phyloP scores from a whole-genome alignment of 331 rosid species.

The Malus hybrid region DNA sequence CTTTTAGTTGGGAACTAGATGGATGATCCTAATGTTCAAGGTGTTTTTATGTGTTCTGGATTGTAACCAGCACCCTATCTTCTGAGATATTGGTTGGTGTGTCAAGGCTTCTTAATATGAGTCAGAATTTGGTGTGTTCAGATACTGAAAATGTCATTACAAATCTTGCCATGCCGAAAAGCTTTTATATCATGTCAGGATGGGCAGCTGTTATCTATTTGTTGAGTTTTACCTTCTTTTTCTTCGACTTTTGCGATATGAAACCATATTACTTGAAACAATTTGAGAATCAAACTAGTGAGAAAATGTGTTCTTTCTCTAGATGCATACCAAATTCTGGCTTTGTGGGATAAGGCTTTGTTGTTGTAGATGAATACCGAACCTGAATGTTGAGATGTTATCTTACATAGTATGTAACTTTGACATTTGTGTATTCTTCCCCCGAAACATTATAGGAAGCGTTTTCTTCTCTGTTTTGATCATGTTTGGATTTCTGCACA shows the following conservation, averaged over 20 bases:
- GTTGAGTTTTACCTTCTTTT: not conserved
- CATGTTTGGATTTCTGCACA: too few relatives aligned
- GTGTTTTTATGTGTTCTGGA: not conserved
- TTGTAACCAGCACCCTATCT: not conserved
- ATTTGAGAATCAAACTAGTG: too few relatives aligned
- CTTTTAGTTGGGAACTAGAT: not conserved
- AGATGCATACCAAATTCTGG: too few relatives aligned
- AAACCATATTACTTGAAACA: not conserved
- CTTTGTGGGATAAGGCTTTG: too few relatives aligned
- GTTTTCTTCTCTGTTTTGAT: not conserved
- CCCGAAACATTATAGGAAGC: not conserved
- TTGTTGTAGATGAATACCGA: too few relatives aligned
- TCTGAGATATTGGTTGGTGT: not conserved
- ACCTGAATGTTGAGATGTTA: not conserved
- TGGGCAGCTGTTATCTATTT: not conserved
- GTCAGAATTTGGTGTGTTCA: not conserved
- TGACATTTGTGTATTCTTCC: not conserved
- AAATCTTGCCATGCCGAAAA: not conserved
- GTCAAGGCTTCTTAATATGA: not conserved
- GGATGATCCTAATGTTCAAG: not conserved
- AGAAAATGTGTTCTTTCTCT: not conserved
- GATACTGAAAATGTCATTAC: not conserved
- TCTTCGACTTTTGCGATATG: not conserved
- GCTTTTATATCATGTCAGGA: not conserved
- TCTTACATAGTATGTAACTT: not conserved